Evolutionary conservation across 2,329 filamentous ascomycete species (phyloP), one percentile per base, ranked within the genome.

Genomic region (Knoxdaviesia capensis): DNA sequence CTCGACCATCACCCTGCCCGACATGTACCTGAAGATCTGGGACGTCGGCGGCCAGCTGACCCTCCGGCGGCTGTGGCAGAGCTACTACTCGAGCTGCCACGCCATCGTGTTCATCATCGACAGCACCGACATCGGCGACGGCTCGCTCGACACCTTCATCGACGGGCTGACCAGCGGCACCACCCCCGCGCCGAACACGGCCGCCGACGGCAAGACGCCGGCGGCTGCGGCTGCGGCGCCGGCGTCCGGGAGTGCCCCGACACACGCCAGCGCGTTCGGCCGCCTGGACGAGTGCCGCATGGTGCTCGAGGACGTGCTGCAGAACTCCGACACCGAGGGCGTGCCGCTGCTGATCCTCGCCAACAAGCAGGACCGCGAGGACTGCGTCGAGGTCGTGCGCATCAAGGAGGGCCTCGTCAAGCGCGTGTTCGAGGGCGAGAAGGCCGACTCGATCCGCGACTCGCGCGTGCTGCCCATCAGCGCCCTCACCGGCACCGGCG

Each of bases 21-120:
- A 94, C 59, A 88, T 94, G 75, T 94, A 96, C 66, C 69, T 98
- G 55, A 94, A 94, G 66, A 81, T 98, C 52, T 96, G 90, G 90
- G 90, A 98, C 56, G 85, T 98, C 1, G 90, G 90, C 48, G 90
- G 90, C 6, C 90, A 98, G 60, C 77, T 90, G 54, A 80, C 74
- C 31, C 71, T 98, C 55, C 79, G 90, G 47, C 80, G 80, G 48
- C 74, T 96, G 32, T 98, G 90, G 90, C 85, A 94, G 59, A 85
- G 78, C 59, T 98, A 98, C 65, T 98, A 94, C 66, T 69, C 77
- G 41, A 83, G 76, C 58, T 93, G 86, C 54, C 90, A 98, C 59
- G 90, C 90, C 50, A 94, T 98, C 53, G 84, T 98, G 48, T 98
- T 96, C 61, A 86, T 98, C 46, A 85, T 98, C 53, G 90, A 98